Evolutionary conservation across 768 basidiomycete species (phyloP).

Genomic region (Suillus luteus): DNA sequence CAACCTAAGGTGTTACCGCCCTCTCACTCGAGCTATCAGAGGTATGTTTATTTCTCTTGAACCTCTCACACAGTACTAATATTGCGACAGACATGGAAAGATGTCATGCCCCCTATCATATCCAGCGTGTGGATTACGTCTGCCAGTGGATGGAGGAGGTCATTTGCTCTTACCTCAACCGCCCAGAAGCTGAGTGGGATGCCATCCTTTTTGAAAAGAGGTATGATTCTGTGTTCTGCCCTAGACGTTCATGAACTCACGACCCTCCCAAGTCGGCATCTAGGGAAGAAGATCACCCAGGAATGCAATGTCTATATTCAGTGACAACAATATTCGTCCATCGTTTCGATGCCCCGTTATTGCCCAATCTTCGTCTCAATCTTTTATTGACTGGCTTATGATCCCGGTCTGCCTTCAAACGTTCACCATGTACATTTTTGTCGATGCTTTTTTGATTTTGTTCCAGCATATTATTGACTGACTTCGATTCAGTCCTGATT

Average conservation of each 20-base stretch:
- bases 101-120: conserved; percentile 45
- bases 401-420: not conserved
- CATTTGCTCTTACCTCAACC: conserved; percentile 27
- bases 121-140: conserved; percentile 36
- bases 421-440: not conserved
- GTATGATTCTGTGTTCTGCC: conserved; percentile 19
- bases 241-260: not conserved
- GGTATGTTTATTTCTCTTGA: conserved; percentile 26
- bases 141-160: conserved; percentile 43
- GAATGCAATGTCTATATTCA: not conserved
- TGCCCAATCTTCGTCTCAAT: not conserved
- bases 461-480: too few species aligned
- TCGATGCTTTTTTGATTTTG: too few species aligned
- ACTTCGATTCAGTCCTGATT: not conserved
- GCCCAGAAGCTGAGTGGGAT: conserved; percentile 32
- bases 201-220: conserved; percentile 29
- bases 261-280: not conserved
- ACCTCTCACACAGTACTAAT: conserved; percentile 4
- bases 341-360: not conserved
- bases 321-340: too few species aligned
- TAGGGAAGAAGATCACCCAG: not conserved
- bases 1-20: conserved; percentile 41
- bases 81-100: conserved; percentile 45
- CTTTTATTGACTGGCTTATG: not conserved
- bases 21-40: conserved; percentile 42